Evolutionary conservation across 768 basidiomycete genomes (phyloP), one percentile per base, ranked within the genome.

Genomic region (Mycena capillaripes): DNA sequence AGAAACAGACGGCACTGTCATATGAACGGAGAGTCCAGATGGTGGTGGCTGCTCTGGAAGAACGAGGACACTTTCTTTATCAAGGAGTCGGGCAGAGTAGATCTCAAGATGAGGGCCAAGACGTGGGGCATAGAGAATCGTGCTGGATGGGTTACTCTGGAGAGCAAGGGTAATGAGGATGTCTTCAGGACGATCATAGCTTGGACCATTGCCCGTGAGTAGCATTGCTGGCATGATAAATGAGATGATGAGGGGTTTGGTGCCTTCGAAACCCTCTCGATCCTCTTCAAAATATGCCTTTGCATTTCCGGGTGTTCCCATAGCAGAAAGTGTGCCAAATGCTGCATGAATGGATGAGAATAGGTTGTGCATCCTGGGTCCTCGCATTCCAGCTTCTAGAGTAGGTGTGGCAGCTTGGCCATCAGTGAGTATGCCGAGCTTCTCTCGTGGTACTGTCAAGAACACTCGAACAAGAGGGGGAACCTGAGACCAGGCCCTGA

Each of bases 271-370:
- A 14, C 66, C 66, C 14, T 23, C 12, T 50, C 36, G 55, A 69
- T 77, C 76, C 60, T 77, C 76, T 53, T 76, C 73, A 56, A 76
- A 71, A 8, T 46, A 23, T 21, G 75, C 67, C 50, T 56, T 58
- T 21, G 76, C 76, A 52, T 61, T 58, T 6, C 52, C 50, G 17
- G 65, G 55, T 53, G 76, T 74, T 32, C 76, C 76, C 10, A 38
- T 60, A 4, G n/a, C 14, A 16, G 69, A 53, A 12, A 75, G 30
- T 1, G 55, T 59, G 3, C 77, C 77, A 34, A 69, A 78, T 30
- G 69, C 71, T 36, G 71, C 71, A 58, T 75, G 71, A n/a, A 78
- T 58, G n/a, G 69, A 57, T 1, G 61, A 66, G 59, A 78, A 78
- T n/a, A 60, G 60, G 27, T 78, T 75, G 23, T 53, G 44, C 65